Percentiles rank a stretch among this genome's conserved stretches.
Conservation (phyloP, 225 moss, liverwort and hornwort species). For the Marchantia polymorpha region DNA sequence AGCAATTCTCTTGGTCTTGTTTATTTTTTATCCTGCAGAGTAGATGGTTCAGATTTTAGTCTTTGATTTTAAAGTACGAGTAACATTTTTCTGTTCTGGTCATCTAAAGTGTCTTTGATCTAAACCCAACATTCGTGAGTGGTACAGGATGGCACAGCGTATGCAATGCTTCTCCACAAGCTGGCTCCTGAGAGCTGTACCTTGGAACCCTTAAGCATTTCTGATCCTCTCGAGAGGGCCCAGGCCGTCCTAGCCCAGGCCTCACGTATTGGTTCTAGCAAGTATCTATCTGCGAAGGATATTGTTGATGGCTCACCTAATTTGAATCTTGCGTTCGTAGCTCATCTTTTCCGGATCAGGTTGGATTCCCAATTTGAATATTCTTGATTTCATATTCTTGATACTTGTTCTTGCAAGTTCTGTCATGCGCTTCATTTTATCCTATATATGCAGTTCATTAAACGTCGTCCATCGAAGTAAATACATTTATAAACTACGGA, state of each 20-base stretch:
- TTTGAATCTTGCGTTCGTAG: constrained; percentile 96
- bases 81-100: background rate
- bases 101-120: background rate
- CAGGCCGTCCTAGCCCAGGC: constrained; percentile 89
- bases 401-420: background rate
- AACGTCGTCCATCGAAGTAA: background rate
- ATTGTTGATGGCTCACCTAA: constrained; percentile 89
- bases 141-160: constrained; percentile 78
- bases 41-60: background rate
- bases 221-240: constrained; percentile 74
- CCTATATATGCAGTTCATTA: background rate
- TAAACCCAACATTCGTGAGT: background rate
- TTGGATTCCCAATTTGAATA: constrained; percentile 15
- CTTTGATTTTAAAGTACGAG: background rate
- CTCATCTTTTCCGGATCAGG: constrained; percentile 88
- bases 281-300: constrained; percentile 82
- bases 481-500: background rate
- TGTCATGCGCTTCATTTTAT: background rate
- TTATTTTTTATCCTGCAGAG: background rate
- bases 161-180: constrained; percentile 65
- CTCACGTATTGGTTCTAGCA: constrained; percentile 84
- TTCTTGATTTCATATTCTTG: background rate
- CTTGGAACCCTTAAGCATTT: constrained; percentile 66
- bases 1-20: background rate
- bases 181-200: constrained; percentile 87